Evolutionary conservation across 768 basidiomycete species (phyloP), one percentile per base, ranked within the genome.

Genomic region (Boletus vinaceobasis): DNA sequence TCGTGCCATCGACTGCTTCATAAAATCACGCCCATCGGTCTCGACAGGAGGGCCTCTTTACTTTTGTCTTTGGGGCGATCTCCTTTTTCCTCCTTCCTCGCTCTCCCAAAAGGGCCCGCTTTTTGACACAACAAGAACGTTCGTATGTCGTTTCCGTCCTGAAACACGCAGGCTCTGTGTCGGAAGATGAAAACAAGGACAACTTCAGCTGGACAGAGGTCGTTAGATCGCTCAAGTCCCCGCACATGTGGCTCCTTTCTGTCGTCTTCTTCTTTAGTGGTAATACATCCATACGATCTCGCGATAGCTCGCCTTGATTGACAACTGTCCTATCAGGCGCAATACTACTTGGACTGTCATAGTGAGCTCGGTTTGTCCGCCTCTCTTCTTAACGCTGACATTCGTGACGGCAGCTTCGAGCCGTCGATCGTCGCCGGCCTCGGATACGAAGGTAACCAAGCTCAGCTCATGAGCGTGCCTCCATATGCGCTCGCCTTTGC

Each of bases 381-480:
- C 7, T 7, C 14, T 55, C 15, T 37, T 75, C 10, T 29, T 77
- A 2, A 71, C 73, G 48, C 73, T 57, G 33, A 78, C 19, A 74
- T 78, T n/a, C 14, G 9, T 49, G 45, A 57, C 70, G 59, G 50
- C 35, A 83, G 88, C 63, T 91, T 92, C 70, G 73, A 82, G 8
- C 89, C 90, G 6, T 83, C 85, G 8, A 88, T 92, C 68, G 81
- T 91, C 7, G 73, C 80, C 32, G 73, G 76, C 9, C 77, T 88
- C 3, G 86, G 85, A 31, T 86, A 79, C 63, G 73, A 75, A 2
- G 75, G 79, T 0, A 73, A 76, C 29, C 66, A 73, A 19, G 80
- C 83, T 4, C 85, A 87, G 60, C 73, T 88, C 1, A 83, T 86
- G 77, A 83, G 79, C 66, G 75, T 37, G 62, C 75, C 43, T 14